Conservation (phyloP, 768 basidiomycete genomes). For the Suillus placidus region DNA sequence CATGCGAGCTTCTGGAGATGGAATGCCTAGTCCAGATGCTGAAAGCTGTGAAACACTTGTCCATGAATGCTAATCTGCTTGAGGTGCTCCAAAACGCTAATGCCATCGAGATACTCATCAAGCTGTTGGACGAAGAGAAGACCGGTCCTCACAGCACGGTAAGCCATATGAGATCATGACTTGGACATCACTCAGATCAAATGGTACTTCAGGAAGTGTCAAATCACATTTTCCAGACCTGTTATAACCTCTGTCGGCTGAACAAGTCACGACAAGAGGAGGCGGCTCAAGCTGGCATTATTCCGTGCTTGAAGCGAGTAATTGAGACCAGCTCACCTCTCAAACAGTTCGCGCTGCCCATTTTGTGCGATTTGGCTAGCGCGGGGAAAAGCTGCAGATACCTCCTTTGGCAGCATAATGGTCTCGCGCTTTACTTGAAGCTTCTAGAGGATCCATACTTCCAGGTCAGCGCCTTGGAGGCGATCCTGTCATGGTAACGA, state of each 20-base stretch:
- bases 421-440: conserved; percentile 77
- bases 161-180: conserved; percentile 29
- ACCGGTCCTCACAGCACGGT: conserved; percentile 82
- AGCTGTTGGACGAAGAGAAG: conserved; percentile 79
- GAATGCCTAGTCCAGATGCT: conserved; percentile 87
- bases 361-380: conserved; percentile 93
- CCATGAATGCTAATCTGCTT: conserved; percentile 87
- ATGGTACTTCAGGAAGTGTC: conserved; percentile 76
- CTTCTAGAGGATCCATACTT: conserved; percentile 86
- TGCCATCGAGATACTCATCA: conserved; percentile 88
- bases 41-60: conserved; percentile 94
- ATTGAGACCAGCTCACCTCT: conserved; percentile 89
- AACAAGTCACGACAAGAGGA: conserved; percentile 97
- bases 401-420: conserved; percentile 91
- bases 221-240: conserved; percentile 96
- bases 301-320: conserved; percentile 88
- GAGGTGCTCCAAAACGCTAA: conserved; percentile 97
- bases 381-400: conserved; percentile 92
- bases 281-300: conserved; percentile 93
- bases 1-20: conserved; percentile 85
- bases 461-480: conserved; percentile 90
- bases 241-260: conserved; percentile 93
- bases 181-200: not conserved
- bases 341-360: conserved; percentile 96
- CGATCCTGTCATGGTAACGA: conserved; percentile 83